Base-by-base conservation (phyloP, 1,139 yeast species). In the Yamadazyma aaseri region DNA sequence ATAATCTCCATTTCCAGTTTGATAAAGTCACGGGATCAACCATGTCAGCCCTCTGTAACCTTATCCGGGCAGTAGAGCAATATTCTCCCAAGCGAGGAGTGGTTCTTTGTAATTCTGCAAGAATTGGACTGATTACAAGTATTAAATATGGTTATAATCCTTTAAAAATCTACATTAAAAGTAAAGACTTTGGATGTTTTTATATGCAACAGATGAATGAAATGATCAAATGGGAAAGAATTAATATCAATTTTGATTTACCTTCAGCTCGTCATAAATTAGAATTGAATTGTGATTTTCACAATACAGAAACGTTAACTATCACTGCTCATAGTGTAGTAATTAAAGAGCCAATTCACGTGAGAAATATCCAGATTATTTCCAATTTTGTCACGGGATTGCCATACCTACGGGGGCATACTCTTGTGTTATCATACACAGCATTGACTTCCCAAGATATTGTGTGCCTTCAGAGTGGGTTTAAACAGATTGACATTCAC, bases 191-290 rank as follows among this genome's bases (percentile, higher is more conserved):
- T 16, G 31, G 26, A 5, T 11, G 8, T 8, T n/a, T n/a, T 3
- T 29, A 20, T 14, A 11, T 29, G n/a, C 9, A 15, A 4, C 15
- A 15, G 20, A 12, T 29, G 20, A 17, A 29, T n/a, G 20, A 22
- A 4, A 4, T 29, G n/a, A 5, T 8, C 3, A 3, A 8, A 6
- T 29, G 31, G 31, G 31, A 28, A 11, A 5, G 16, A 5, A 11
- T 28, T 10, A 4, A 12, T n/a, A 20, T 28, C 15, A 13, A 20
- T 10, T 12, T 12, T 12, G 8, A 5, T 3, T n/a, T 20, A 6
- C 25, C 31, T 4, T 28, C 31, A 7, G 12, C 10, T 5, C 6
- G 7, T n/a, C 31, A 17, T 20, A 7, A 10, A 6, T 9, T 28
- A 6, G 15, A 9, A n/a, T 9, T 28, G 5, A 25, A 20, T 5